phyloP scores from a whole-genome alignment of 129 eudicot genomes.

The Artemisia annua region DNA sequence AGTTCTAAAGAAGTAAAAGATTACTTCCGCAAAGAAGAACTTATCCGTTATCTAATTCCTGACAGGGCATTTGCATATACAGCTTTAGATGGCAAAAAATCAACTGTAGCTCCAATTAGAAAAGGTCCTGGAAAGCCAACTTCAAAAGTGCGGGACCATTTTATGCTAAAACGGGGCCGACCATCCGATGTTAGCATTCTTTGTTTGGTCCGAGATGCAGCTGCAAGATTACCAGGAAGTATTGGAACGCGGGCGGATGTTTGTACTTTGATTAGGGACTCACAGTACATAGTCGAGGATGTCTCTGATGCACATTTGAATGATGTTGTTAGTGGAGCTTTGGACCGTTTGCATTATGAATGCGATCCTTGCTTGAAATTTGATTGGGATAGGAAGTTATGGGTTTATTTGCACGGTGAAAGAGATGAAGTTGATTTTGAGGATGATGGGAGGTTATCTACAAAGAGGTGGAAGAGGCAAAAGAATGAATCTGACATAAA shows the following conservation, averaged over 20 bases:
- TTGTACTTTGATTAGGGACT: conserved; percentile 86
- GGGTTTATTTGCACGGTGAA: conserved; percentile 94
- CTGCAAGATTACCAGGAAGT: conserved; percentile 91
- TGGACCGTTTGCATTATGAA: conserved; percentile 96
- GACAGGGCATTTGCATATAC: conserved; percentile 90
- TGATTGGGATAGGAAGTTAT: conserved; percentile 82
- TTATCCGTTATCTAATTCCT: conserved; percentile 75
- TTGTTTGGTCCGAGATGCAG: conserved; percentile 94
- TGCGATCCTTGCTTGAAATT: conserved; percentile 94
- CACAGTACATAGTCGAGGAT: conserved; percentile 87
- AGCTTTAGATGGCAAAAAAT: conserved; percentile 86
- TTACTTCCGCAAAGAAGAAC: conserved; percentile 85
- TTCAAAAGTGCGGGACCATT: conserved; percentile 94
- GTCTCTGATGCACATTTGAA: conserved; percentile 88
- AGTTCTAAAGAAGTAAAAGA: conserved; percentile 87
- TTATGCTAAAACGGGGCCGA: conserved; percentile 83
- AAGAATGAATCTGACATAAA: conserved; percentile 57
- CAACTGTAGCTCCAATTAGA: conserved; percentile 92
- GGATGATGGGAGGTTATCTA: conserved; percentile 97
- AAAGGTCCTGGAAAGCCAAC: conserved; percentile 97
- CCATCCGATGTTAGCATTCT: conserved; percentile 96
- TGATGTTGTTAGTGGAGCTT: conserved; percentile 91
- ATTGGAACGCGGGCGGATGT: conserved; percentile 96
- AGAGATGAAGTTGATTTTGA: conserved; percentile 98
- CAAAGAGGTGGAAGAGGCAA: conserved; percentile 95